These are phyloP conservation scores for Neofusicoccum cordaticola DNA, from an alignment of 2,329 filamentous ascomycete genomes.

Conservation along the genomic window DNA sequence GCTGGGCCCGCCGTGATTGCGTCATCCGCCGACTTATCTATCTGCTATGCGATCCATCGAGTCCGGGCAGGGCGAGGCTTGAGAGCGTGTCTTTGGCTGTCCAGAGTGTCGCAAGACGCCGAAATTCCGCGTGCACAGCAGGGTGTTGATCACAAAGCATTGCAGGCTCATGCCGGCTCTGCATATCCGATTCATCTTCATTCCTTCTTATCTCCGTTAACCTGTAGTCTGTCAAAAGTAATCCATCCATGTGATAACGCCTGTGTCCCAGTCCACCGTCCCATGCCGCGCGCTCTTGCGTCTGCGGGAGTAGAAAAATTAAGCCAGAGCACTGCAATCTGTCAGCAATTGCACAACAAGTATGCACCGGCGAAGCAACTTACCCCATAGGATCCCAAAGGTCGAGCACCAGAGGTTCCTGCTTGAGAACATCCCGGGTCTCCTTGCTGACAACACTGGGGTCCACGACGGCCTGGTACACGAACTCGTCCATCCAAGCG, in stretches of 20 bases:
- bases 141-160: too few species aligned
- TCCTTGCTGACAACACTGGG: conserved; percentile 58
- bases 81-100: too few species aligned
- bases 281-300: background rate
- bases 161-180: too few species aligned
- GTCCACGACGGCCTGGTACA: conserved; percentile 83
- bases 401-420: conserved; percentile 61
- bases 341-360: background rate
- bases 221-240: background rate
- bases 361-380: background rate
- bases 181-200: too few species aligned
- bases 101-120: too few species aligned
- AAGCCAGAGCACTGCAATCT: background rate
- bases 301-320: background rate
- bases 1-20: too few species aligned
- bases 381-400: conserved; percentile 77
- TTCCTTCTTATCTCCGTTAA: background rate
- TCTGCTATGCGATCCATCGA: too few species aligned
- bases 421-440: conserved; percentile 66
- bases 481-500: conserved; percentile 62
- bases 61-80: too few species aligned
- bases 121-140: too few species aligned
- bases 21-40: too few species aligned
- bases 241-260: background rate
- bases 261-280: background rate